These are phyloP conservation scores for Calonectria pteridis DNA, from an alignment of 2,329 filamentous ascomycete genomes.

Conservation along the genomic window DNA sequence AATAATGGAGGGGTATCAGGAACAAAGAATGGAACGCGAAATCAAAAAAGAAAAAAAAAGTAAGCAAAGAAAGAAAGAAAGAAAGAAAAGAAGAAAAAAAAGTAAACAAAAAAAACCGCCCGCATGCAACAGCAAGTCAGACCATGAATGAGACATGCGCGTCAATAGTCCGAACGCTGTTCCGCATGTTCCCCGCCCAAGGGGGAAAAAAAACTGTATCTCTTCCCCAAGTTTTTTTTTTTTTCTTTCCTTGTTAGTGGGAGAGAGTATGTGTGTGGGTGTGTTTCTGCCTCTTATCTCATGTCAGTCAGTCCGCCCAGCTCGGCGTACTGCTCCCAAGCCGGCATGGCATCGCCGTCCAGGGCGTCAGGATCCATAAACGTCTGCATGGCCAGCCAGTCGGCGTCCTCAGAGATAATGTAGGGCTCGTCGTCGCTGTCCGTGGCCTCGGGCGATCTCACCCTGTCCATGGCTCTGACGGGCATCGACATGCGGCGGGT, in stretches of 20 bases:
- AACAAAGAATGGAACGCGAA: slow-evolving; percentile 21
- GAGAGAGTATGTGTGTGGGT: background rate
- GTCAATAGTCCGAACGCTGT: background rate
- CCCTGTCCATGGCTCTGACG: background rate
- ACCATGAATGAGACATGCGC: slow-evolving; percentile 26
- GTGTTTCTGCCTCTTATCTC: slow-evolving; percentile 38
- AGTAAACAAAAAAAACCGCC: background rate
- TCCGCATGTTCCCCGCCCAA: background rate
- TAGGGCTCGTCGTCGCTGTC: slow-evolving; percentile 44
- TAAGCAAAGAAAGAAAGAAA: slow-evolving; percentile 9
- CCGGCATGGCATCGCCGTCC: slow-evolving; percentile 46
- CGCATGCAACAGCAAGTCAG: background rate
- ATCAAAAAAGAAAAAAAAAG: slow-evolving; percentile 17
- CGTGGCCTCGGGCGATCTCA: slow-evolving; percentile 18
- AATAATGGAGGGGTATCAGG: slow-evolving; percentile 43
- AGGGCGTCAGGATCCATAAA: slow-evolving; percentile 47
- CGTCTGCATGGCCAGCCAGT: slow-evolving; percentile 54
- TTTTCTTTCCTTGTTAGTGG: no score
- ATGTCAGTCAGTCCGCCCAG: slow-evolving; percentile 59
- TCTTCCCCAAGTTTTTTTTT: background rate
- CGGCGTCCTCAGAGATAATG: slow-evolving; percentile 46
- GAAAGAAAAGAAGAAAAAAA: slow-evolving; percentile 22
- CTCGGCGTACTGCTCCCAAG: slow-evolving; percentile 62
- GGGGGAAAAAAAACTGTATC: background rate
- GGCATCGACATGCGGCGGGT: slow-evolving; percentile 4